These are phyloP conservation scores for Flagelloscypha sp. DNA, from an alignment of 768 basidiomycete genomes.

Conservation along the genomic window DNA sequence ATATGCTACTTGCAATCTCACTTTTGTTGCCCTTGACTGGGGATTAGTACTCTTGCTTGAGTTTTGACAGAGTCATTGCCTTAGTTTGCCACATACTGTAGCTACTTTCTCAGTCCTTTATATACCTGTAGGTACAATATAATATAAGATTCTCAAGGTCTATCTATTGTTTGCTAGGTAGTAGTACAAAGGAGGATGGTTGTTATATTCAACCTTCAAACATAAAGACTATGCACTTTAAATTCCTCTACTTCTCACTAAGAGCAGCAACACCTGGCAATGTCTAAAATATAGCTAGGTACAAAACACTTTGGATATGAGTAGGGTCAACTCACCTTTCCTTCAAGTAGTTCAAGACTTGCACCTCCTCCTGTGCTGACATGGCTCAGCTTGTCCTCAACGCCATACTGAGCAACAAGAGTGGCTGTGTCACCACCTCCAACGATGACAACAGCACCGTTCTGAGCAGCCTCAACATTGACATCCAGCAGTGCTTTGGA, in stretches of 20 bases:
- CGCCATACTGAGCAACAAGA: constrained; percentile 75
- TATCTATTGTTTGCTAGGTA: no score
- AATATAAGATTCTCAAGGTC: no score
- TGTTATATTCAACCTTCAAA: no score
- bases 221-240: no score
- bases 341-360: constrained; percentile 91
- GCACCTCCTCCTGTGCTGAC: constrained; percentile 95
- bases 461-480: constrained; percentile 75
- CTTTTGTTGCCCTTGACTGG: no score
- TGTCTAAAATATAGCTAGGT: constrained; percentile 34
- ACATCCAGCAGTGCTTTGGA: constrained; percentile 81
- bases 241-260: constrained; percentile 57
- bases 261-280: constrained; percentile 90
- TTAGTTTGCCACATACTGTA: no score
- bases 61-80: no score
- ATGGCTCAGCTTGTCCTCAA: constrained; percentile 88
- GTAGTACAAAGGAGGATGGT: no score
- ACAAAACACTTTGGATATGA: constrained; percentile 3
- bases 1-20: no score
- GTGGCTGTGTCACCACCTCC: constrained; percentile 98
- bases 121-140: no score
- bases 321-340: constrained; percentile 58
- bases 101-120: no score
- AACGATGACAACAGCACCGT: constrained; percentile 87
- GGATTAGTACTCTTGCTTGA: no score